Conservation (phyloP, 1,284 basidiomycete species). For the Prillingera fragicola region DNA sequence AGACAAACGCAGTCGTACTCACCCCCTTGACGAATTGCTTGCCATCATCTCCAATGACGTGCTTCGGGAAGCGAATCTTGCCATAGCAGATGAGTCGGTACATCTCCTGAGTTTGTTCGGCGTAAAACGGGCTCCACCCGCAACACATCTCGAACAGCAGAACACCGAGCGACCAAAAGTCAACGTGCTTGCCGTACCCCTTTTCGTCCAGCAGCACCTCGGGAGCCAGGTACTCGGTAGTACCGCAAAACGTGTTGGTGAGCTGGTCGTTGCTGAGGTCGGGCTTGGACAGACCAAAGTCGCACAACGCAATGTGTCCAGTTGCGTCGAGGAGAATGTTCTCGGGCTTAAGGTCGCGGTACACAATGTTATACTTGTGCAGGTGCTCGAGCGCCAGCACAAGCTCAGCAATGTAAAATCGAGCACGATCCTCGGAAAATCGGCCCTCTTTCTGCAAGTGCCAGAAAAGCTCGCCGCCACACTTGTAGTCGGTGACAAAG, state of each 20-base stretch:
- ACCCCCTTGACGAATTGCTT: slow-evolving; percentile 99
- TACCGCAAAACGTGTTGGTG: slow-evolving; percentile 97
- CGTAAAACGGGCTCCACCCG: slow-evolving; percentile 99
- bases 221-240: slow-evolving; percentile 94
- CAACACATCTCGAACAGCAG: slow-evolving; percentile 97
- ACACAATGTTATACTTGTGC: slow-evolving; percentile 96
- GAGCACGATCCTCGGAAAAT: slow-evolving; percentile 84
- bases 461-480: slow-evolving; percentile 97
- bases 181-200: slow-evolving; percentile 96
- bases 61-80: slow-evolving; percentile 91
- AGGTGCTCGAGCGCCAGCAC: slow-evolving; percentile 90
- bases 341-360: slow-evolving; percentile 93
- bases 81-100: slow-evolving; percentile 94
- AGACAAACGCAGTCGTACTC: no score
- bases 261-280: slow-evolving; percentile 89
- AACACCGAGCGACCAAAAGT: slow-evolving; percentile 96
- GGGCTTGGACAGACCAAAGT: slow-evolving; percentile 95
- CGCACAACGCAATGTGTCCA: slow-evolving; percentile 92
- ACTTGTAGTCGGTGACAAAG: slow-evolving; percentile 98
- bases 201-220: slow-evolving; percentile 98
- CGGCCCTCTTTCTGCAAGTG: slow-evolving; percentile 91
- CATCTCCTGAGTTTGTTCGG: slow-evolving; percentile 99
- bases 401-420: slow-evolving; percentile 93
- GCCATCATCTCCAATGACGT: slow-evolving; percentile 94
- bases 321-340: slow-evolving; percentile 96